Conservation (phyloP, 2,329 filamentous ascomycete genomes). For the Xylaria sp. region DNA sequence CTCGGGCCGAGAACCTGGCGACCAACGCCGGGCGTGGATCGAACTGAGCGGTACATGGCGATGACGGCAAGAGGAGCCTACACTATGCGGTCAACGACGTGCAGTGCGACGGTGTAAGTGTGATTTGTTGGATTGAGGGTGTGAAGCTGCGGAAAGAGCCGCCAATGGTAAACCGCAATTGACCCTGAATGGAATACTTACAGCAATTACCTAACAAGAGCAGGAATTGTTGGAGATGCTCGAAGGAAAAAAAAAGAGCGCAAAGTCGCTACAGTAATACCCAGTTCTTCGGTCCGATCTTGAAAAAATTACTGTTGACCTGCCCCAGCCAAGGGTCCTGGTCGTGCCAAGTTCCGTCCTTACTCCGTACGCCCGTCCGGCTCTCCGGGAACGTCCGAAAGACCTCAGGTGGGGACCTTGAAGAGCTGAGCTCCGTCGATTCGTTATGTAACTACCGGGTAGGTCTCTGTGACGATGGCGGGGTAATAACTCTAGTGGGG, state of each 20-base stretch:
- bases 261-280: neutral
- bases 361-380: neutral
- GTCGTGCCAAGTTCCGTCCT: neutral
- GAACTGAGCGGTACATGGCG: constrained; percentile 36
- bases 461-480: constrained; percentile 7
- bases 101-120: neutral
- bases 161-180: constrained; percentile 2
- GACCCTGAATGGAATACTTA: neutral
- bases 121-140: neutral
- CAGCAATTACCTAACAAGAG: neutral
- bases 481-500: constrained; percentile 5
- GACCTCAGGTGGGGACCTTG: neutral
- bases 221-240: neutral
- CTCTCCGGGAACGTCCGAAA: constrained; percentile 16
- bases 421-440: neutral
- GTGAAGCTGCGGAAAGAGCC: neutral
- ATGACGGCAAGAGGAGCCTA: constrained; percentile 1
- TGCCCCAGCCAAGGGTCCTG: neutral
- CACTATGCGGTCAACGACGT: neutral
- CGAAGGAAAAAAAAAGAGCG: neutral
- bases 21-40: constrained; percentile 32
- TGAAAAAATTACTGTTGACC: neutral
- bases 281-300: neutral
- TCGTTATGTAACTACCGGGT: neutral
- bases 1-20: constrained; percentile 33